phyloP scores from a whole-genome alignment of 2,329 filamentous ascomycete genomes.

The Ophiocordyceps sinensis region DNA sequence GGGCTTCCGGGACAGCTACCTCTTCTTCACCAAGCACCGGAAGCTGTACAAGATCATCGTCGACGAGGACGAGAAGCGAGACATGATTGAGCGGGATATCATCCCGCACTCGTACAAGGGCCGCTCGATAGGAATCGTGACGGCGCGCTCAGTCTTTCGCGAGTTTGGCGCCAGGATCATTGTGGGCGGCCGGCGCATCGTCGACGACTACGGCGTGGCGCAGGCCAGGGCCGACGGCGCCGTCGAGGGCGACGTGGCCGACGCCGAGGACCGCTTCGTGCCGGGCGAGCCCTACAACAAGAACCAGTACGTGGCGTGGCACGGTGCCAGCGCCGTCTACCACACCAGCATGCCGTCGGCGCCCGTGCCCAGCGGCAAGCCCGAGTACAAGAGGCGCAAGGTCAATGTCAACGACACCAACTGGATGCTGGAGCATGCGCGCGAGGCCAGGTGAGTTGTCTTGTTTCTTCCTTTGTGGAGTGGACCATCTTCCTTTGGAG shows the following conservation, averaged over 20 bases:
- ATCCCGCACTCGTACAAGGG: conserved; percentile 99
- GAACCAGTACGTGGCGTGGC: conserved; percentile 98
- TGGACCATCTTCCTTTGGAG: neutral
- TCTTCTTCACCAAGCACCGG: conserved; percentile 97
- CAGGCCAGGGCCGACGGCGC: conserved; percentile 63
- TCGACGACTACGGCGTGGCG: conserved; percentile 78
- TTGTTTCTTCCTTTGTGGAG: conserved; percentile 3
- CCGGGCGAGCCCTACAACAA: conserved; percentile 86
- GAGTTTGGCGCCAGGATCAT: conserved; percentile 93
- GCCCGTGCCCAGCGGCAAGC: conserved; percentile 62
- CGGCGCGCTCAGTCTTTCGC: conserved; percentile 87
- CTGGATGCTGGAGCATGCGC: conserved; percentile 92
- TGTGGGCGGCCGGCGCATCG: conserved; percentile 73
- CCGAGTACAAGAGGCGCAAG: conserved; percentile 68
- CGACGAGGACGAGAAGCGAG: conserved; percentile 90
- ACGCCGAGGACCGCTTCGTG: conserved; percentile 71
- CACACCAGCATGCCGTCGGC: conserved; percentile 67
- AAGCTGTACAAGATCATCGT: conserved; percentile 97
- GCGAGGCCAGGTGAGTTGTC: conserved; percentile 63
- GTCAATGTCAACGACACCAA: conserved; percentile 86
- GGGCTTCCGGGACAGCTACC: conserved; percentile 92
- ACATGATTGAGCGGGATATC: conserved; percentile 88
- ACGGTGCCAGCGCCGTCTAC: conserved; percentile 91
- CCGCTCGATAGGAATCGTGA: conserved; percentile 90
- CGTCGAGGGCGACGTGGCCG: conserved; percentile 78